phyloP scores from a whole-genome alignment of 2,329 filamentous ascomycete species.

The Zasmidium citrigriseum region DNA sequence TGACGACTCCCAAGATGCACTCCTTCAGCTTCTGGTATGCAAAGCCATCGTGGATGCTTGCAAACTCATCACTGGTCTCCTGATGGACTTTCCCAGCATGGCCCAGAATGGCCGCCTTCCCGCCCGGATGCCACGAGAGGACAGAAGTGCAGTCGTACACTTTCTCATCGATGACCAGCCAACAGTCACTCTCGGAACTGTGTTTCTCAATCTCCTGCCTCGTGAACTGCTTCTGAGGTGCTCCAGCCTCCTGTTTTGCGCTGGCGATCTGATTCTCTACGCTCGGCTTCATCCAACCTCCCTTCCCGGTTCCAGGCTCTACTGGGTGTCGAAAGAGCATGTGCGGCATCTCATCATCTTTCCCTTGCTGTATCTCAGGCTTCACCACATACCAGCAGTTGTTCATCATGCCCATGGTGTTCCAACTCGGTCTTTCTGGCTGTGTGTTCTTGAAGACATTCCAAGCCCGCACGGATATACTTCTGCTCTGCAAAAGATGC shows the following conservation, averaged over 20 bases:
- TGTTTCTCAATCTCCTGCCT: conserved; percentile 57
- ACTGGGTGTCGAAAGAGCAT: conserved; percentile 51
- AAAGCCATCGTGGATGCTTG: conserved; percentile 54
- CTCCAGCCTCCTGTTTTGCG: conserved; percentile 46
- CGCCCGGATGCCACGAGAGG: conserved; percentile 53
- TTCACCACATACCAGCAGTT: conserved; percentile 54
- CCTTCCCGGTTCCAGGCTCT: conserved; percentile 45
- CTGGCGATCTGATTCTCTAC: conserved; percentile 47
- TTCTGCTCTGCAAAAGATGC: conserved; percentile 45
- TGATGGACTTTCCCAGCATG: conserved; percentile 54
- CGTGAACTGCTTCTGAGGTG: conserved; percentile 54
- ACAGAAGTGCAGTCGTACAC: conserved; percentile 55
- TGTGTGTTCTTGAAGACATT: conserved; percentile 56
- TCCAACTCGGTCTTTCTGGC: conserved; percentile 49
- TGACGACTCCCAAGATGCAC: conserved; percentile 52
- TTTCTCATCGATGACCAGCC: conserved; percentile 56
- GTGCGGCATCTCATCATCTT: conserved; percentile 33
- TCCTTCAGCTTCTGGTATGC: conserved; percentile 55
- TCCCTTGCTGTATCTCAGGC: conserved; percentile 39
- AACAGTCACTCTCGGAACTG: conserved; percentile 50
- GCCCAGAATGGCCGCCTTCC: conserved; percentile 49
- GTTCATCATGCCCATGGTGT: conserved; percentile 58
- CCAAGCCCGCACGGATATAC: conserved; percentile 50
- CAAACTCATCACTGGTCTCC: conserved; percentile 53
- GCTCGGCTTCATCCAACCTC: conserved; percentile 56